Evolutionary conservation across 1,284 basidiomycete species (phyloP).

Genomic region (Vanrija pseudolonga): DNA sequence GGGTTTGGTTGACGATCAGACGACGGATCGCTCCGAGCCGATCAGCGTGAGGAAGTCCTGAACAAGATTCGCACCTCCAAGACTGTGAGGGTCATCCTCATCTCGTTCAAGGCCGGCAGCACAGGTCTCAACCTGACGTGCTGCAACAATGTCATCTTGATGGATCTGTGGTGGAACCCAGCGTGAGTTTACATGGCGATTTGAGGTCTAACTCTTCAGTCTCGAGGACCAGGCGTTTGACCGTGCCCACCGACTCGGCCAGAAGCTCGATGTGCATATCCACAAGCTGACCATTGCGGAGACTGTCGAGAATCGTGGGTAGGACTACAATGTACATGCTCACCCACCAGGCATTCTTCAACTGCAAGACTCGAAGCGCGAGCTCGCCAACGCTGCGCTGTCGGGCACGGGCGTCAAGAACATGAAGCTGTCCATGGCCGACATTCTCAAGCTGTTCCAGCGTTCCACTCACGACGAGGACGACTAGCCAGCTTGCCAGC

Average conservation of each 20-base stretch:
- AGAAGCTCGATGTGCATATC: slow-evolving; percentile 80
- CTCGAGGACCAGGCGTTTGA: slow-evolving; percentile 89
- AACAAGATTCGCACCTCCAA: slow-evolving; percentile 65
- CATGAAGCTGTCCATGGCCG: slow-evolving; percentile 75
- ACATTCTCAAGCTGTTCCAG: slow-evolving; percentile 59
- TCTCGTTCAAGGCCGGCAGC: slow-evolving; percentile 94
- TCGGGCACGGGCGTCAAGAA: slow-evolving; percentile 84
- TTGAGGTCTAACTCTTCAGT: slow-evolving; percentile 13
- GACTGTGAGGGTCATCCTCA: slow-evolving; percentile 70
- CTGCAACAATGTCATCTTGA: slow-evolving; percentile 89
- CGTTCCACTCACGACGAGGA: slow-evolving; percentile 3
- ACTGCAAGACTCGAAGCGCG: slow-evolving; percentile 84
- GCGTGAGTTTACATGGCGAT: slow-evolving; percentile 50
- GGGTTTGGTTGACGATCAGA: slow-evolving; percentile 53
- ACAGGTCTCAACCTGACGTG: slow-evolving; percentile 90
- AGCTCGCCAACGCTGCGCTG: slow-evolving; percentile 75
- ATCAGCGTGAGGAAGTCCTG: slow-evolving; percentile 70
- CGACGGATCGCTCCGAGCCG: slow-evolving; percentile 78
- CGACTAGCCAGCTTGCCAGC: neutral
- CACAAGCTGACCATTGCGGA: slow-evolving; percentile 86
- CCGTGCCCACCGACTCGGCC: slow-evolving; percentile 81
- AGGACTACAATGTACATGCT: neutral
- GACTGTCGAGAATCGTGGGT: slow-evolving; percentile 77
- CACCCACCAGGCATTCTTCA: slow-evolving; percentile 50
- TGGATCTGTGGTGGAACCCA: slow-evolving; percentile 93